These are phyloP conservation scores for Rhodotorula sp. DNA, from an alignment of 1,284 basidiomycete genomes.

Conservation along the genomic window DNA sequence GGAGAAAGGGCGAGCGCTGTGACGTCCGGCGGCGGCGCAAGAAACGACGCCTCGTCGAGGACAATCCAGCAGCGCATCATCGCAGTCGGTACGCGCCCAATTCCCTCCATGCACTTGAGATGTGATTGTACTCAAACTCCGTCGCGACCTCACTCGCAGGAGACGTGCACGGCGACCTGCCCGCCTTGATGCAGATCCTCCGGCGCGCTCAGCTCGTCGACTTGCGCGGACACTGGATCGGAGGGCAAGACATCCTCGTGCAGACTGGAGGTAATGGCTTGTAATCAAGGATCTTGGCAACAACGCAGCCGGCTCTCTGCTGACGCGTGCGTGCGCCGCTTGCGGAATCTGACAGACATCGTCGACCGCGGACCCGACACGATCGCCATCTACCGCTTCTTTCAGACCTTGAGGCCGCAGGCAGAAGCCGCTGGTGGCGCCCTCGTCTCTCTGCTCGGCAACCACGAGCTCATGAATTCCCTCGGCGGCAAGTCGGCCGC, in stretches of 20 bases:
- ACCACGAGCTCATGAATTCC: slow-evolving; percentile 64
- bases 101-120: neutral
- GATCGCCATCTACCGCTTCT: slow-evolving; percentile 72
- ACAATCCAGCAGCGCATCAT: slow-evolving; percentile 23
- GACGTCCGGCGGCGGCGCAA: neutral
- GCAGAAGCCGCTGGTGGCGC: slow-evolving; percentile 67
- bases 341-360: slow-evolving; percentile 59
- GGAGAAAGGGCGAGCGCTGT: neutral
- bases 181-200: slow-evolving; percentile 22
- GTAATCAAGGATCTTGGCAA: neutral
- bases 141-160: neutral
- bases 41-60: neutral
- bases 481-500: slow-evolving; percentile 1
- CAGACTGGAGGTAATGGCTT: slow-evolving; percentile 35
- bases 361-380: slow-evolving; percentile 86
- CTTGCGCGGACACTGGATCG: slow-evolving; percentile 33
- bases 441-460: slow-evolving; percentile 78
- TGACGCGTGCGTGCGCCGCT: neutral
- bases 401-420: slow-evolving; percentile 77
- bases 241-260: slow-evolving; percentile 29
- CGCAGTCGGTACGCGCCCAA: slow-evolving; percentile 8
- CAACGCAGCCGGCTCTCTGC: neutral
- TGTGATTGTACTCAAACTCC: neutral
- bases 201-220: slow-evolving; percentile 21
- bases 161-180: slow-evolving; percentile 39